Evolutionary conservation across 306 rosid genomes (phyloP).

Genomic region (Delonix regia): DNA sequence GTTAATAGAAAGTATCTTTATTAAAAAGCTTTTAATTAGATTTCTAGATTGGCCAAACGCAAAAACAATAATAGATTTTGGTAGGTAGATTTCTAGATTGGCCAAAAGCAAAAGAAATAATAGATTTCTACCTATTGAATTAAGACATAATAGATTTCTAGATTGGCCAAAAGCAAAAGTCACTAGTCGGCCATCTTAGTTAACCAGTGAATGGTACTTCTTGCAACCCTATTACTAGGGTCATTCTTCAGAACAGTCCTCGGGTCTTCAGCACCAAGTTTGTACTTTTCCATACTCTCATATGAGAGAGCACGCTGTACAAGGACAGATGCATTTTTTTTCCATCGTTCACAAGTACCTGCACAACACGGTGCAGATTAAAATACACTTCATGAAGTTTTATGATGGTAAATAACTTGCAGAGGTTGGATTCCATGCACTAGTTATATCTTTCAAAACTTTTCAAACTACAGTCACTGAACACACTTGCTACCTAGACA

Average conservation of each 20-base stretch:
- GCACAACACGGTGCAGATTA: slow-evolving; percentile 43
- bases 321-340: slow-evolving; percentile 70
- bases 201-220: slow-evolving; percentile 94
- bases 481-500: not conserved
- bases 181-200: slow-evolving; percentile 76
- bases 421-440: not conserved
- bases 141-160: slow-evolving; percentile 8
- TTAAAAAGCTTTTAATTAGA: too few relatives aligned
- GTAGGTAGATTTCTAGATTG: too few relatives aligned
- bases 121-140: slow-evolving; percentile 32
- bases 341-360: slow-evolving; percentile 75
- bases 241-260: slow-evolving; percentile 69
- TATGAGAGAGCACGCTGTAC: slow-evolving; percentile 95
- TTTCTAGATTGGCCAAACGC: too few relatives aligned
- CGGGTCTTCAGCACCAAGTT: slow-evolving; percentile 23
- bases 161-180: not conserved
- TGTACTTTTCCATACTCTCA: slow-evolving; percentile 93
- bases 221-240: slow-evolving; percentile 84
- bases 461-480: not conserved
- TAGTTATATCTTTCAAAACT: not conserved
- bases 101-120: too few relatives aligned
- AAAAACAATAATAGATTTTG: too few relatives aligned
- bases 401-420: slow-evolving; percentile 10
- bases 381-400: slow-evolving; percentile 31
- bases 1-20: too few relatives aligned